These are phyloP conservation scores for Leccinellum rugosiceps DNA, from an alignment of 768 basidiomycete species.

Conservation along the genomic window DNA sequence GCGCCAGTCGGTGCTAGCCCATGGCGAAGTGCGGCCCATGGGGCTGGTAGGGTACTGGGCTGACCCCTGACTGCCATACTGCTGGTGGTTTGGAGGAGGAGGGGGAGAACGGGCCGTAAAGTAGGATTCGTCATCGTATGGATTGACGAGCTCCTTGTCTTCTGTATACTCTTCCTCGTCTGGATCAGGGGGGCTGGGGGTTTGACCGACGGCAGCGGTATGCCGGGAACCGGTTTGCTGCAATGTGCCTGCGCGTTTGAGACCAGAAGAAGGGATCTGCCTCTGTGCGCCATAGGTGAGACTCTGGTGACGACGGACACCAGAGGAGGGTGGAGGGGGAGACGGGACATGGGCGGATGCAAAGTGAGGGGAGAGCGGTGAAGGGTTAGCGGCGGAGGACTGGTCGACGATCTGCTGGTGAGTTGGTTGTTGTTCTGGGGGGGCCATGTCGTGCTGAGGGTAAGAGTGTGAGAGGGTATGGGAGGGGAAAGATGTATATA, in stretches of 20 bases:
- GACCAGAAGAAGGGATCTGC: conserved; percentile 46
- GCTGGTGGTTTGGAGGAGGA: conserved; percentile 39
- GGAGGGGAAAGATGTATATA: conserved; percentile 2
- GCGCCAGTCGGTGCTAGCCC: conserved; percentile 64
- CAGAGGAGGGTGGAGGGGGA: conserved; percentile 66
- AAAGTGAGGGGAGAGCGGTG: conserved; percentile 67
- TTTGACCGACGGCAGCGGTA: conserved; percentile 28
- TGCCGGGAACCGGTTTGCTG: conserved; percentile 43
- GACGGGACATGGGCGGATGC: conserved; percentile 52
- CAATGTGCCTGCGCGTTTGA: conserved; percentile 77
- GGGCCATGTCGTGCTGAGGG: conserved; percentile 22
- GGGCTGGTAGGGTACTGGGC: conserved; percentile 51
- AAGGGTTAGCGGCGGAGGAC: conserved; percentile 35
- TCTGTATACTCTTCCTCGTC: conserved; percentile 54
- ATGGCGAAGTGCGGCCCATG: conserved; percentile 63
- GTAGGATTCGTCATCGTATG: conserved; percentile 52
- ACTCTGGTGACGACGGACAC: conserved; percentile 77
- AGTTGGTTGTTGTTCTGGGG: conserved; percentile 28
- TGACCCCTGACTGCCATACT: conserved; percentile 23
- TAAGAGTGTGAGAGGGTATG: conserved; percentile 12
- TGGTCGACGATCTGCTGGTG: conserved; percentile 53
- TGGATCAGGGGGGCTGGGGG: conserved; percentile 47
- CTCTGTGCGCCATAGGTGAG: conserved; percentile 68
- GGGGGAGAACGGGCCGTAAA: conserved; percentile 42
- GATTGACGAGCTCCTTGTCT: conserved; percentile 40